These are phyloP conservation scores for Lycium ferocissimum DNA, from an alignment of 257 asterid species.

Conservation along the genomic window DNA sequence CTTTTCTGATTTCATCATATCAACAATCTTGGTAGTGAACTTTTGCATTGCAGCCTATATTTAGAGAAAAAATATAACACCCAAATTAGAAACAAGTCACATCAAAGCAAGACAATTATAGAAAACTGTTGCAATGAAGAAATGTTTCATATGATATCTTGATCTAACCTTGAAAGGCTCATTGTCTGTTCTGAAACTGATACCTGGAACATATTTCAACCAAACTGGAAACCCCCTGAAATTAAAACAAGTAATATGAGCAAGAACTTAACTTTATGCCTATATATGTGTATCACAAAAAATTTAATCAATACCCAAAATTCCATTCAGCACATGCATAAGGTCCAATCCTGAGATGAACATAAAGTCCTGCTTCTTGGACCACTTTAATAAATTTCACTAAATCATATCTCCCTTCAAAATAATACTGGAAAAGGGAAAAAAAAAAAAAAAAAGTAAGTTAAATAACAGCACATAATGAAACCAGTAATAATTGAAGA, in stretches of 20 bases:
- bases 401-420: slow-evolving; percentile 88
- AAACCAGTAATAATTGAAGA: neutral
- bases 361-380: slow-evolving; percentile 87
- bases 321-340: slow-evolving; percentile 99
- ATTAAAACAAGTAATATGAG: slow-evolving; percentile 20
- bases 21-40: slow-evolving; percentile 93
- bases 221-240: slow-evolving; percentile 60
- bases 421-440: slow-evolving; percentile 65
- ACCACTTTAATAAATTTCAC: slow-evolving; percentile 90
- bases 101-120: neutral
- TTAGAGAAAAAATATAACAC: slow-evolving; percentile 31
- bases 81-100: slow-evolving; percentile 32
- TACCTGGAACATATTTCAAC: slow-evolving; percentile 56
- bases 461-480: neutral
- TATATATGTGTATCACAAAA: neutral
- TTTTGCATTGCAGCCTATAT: slow-evolving; percentile 90
- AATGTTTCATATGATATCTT: neutral
- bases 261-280: slow-evolving; percentile 3
- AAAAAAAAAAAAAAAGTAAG: no score
- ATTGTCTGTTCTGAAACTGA: slow-evolving; percentile 54
- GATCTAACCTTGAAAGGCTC: slow-evolving; percentile 54
- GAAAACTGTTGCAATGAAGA: neutral
- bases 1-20: slow-evolving; percentile 86
- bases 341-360: slow-evolving; percentile 91
- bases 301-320: slow-evolving; percentile 71